Evolutionary conservation across 257 asterid genomes (phyloP).

Genomic region (Solanum pimpinellifolium): DNA sequence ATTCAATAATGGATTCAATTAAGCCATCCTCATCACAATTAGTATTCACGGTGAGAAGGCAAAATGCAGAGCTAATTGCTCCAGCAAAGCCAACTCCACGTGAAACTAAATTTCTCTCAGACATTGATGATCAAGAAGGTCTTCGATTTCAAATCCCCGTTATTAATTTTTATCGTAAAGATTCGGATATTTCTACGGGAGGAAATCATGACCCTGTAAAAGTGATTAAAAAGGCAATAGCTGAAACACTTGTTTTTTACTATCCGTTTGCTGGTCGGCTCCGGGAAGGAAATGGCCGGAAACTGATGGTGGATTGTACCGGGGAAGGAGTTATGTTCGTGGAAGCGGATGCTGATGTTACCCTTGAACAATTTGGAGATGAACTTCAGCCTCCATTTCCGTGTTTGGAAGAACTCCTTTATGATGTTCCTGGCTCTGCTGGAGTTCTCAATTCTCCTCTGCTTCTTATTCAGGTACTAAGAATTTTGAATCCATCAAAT

Average conservation of each 20-base stretch:
- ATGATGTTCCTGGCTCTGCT: conserved; percentile 29
- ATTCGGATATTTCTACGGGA: not conserved
- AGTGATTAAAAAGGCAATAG: conserved; percentile 4
- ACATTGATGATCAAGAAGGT: conserved; percentile 12
- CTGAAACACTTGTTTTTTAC: conserved; percentile 11
- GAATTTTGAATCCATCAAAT: not conserved
- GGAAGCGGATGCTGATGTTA: conserved; percentile 15
- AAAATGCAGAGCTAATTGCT: conserved; percentile 1
- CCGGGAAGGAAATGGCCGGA: conserved; percentile 3
- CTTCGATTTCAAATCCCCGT: conserved; percentile 8
- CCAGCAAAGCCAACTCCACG: conserved; percentile 15
- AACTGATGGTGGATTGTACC: conserved; percentile 14
- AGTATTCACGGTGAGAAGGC: conserved; percentile 7
- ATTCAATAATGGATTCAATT: not conserved
- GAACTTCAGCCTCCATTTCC: conserved; percentile 15
- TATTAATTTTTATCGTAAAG: not conserved
- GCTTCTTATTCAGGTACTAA: not conserved
- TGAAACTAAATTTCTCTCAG: conserved; percentile 7
- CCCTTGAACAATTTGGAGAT: conserved; percentile 3
- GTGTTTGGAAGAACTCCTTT: conserved; percentile 45
- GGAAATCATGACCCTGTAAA: conserved; percentile 12
- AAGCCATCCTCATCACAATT: not conserved
- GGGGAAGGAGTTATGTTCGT: conserved; percentile 16
- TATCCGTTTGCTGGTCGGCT: conserved; percentile 21
- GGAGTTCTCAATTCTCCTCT: not conserved